These are phyloP conservation scores for Madurella fahalii DNA, from an alignment of 2,329 filamentous ascomycete genomes.

Conservation along the genomic window DNA sequence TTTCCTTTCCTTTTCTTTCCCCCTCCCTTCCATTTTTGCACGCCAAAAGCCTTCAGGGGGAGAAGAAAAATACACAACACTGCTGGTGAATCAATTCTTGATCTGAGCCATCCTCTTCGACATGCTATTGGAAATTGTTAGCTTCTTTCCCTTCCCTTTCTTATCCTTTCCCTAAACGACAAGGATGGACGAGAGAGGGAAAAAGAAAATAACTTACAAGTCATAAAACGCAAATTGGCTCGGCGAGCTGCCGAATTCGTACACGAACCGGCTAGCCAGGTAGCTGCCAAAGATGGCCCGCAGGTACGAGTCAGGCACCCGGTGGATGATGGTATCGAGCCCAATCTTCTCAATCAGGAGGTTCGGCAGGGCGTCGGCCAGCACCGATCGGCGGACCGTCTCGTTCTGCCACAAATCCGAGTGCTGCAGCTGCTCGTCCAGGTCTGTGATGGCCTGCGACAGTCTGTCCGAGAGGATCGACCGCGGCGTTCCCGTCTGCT, in stretches of 20 bases:
- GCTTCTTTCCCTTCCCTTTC: not conserved
- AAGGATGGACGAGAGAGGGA: not conserved
- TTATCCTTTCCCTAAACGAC: too few species aligned
- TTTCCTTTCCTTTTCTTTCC: not conserved
- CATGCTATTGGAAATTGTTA: conserved; percentile 12
- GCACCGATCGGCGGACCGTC: conserved; percentile 69
- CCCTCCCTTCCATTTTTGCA: not conserved
- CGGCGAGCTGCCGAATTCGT: conserved; percentile 86
- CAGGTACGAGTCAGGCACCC: conserved; percentile 89
- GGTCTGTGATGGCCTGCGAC: conserved; percentile 86
- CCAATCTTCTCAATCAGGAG: conserved; percentile 86
- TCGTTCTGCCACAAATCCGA: conserved; percentile 88
- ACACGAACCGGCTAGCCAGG: conserved; percentile 91
- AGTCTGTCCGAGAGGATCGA: conserved; percentile 90
- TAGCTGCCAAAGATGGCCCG: conserved; percentile 95
- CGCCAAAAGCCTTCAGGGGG: not conserved
- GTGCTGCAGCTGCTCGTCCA: conserved; percentile 93
- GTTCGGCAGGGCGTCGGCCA: conserved; percentile 80
- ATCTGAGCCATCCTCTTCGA: conserved; percentile 17
- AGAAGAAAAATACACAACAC: not conserved
- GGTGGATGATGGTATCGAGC: conserved; percentile 76
- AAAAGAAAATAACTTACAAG: conserved; percentile 62
- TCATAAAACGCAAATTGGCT: conserved; percentile 98
- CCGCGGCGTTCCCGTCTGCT: conserved; percentile 71
- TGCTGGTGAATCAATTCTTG: not conserved